phyloP scores from a whole-genome alignment of 192 early-diverging fungal genomes.

The Linderina pennispora region DNA sequence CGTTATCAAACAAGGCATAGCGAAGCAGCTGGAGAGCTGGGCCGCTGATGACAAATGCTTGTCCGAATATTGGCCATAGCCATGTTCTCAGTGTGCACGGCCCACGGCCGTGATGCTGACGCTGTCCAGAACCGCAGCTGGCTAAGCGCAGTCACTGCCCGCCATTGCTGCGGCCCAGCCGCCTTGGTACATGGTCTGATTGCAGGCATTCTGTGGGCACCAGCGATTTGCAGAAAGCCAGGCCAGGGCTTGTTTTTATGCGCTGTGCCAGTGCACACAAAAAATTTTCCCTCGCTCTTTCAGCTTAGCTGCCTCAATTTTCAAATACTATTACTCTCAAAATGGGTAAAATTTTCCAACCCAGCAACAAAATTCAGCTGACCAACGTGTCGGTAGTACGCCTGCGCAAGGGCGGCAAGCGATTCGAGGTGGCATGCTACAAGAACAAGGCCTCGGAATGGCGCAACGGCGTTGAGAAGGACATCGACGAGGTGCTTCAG shows the following conservation, averaged over 20 bases:
- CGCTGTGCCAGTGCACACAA: too few species aligned
- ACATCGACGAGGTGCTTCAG: constrained; percentile 95
- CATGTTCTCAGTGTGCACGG: constrained; percentile 43
- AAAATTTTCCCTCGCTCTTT: too few species aligned
- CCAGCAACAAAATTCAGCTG: constrained; percentile 54
- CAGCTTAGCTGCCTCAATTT: too few species aligned
- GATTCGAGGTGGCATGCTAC: constrained; percentile 98
- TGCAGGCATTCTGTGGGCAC: too few species aligned
- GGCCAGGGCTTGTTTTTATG: too few species aligned
- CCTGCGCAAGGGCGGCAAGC: constrained; percentile 92
- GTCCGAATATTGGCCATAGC: constrained; percentile 28
- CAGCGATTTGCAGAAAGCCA: too few species aligned
- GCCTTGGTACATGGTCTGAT: too few species aligned
- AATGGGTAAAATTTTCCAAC: constrained; percentile 48
- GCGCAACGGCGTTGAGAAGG: constrained; percentile 88
- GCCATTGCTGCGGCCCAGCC: too few species aligned
- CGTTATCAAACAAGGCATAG: too few species aligned
- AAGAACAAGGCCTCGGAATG: constrained; percentile 99
- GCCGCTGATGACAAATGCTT: constrained; percentile 44
- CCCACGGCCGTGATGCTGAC: constrained; percentile 39
- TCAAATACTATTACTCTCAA: too few species aligned
- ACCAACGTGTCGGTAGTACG: constrained; percentile 97
- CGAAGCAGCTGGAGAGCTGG: constrained; percentile 31
- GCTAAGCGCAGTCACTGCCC: too few species aligned
- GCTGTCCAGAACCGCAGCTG: neutral